A percentile compares a stretch with the other conserved stretches of the same genome.
Evolutionary conservation across 257 asterid genomes (phyloP).

Genomic region (Solanum sitiens): DNA sequence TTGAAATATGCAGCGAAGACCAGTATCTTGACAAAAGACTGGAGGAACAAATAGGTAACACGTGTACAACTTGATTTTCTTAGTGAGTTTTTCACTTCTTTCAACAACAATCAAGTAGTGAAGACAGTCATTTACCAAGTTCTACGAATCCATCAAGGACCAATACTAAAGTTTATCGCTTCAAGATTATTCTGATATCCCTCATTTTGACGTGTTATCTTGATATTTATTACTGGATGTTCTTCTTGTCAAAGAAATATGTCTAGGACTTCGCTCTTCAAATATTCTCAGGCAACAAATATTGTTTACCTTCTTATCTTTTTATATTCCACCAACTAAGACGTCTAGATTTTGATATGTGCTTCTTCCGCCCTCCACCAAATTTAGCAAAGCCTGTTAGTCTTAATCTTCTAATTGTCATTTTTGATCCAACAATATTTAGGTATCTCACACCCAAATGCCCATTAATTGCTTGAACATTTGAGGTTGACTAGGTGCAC

Average conservation of each 20-base stretch:
- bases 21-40: not conserved
- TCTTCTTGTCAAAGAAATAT: not conserved
- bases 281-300: not conserved
- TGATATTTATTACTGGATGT: not conserved
- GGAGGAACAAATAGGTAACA: not conserved
- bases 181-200: not conserved
- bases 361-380: not conserved
- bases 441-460: constrained; percentile 2
- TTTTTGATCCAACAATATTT: not conserved
- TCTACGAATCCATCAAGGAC: not conserved
- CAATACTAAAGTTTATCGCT: not conserved
- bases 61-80: not conserved
- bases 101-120: not conserved
- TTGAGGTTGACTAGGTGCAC: not conserved
- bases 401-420: constrained; percentile 1
- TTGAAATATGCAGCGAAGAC: not conserved
- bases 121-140: not conserved
- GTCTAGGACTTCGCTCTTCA: not conserved
- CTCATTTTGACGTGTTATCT: not conserved
- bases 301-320: not conserved
- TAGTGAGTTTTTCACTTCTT: not conserved
- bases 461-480: not conserved
- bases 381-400: not conserved
- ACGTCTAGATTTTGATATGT: not conserved
- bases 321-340: not conserved